These are phyloP conservation scores for Ramaria sp. DNA, from an alignment of 768 basidiomycete genomes.

Conservation along the genomic window DNA sequence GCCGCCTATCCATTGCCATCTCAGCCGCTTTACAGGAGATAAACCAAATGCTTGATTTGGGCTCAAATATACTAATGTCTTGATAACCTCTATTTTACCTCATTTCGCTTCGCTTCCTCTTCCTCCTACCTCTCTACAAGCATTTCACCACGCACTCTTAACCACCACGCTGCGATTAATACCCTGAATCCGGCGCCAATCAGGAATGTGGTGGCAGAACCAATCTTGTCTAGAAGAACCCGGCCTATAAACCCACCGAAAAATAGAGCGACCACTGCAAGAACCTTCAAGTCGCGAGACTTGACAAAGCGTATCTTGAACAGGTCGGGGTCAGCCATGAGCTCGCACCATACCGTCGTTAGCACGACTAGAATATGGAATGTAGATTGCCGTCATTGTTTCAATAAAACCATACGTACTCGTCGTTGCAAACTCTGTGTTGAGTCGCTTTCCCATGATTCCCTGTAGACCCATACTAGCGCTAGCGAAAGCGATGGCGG, in stretches of 20 bases:
- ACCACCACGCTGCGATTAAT: slow-evolving; percentile 52
- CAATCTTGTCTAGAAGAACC: slow-evolving; percentile 24
- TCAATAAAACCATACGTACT: slow-evolving; percentile 32
- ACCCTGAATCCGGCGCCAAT: slow-evolving; percentile 54
- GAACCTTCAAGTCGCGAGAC: slow-evolving; percentile 60
- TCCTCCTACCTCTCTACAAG: not conserved
- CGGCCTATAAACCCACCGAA: slow-evolving; percentile 56
- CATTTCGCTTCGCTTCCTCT: not conserved
- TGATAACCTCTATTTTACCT: too few relatives aligned
- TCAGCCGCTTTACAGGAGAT: too few relatives aligned
- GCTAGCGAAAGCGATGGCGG: slow-evolving; percentile 70
- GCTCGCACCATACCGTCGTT: slow-evolving; percentile 84
- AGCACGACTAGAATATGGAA: slow-evolving; percentile 47
- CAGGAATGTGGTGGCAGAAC: slow-evolving; percentile 55
- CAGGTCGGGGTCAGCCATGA: slow-evolving; percentile 71
- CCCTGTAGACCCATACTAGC: slow-evolving; percentile 77
- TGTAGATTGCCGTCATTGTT: not conserved
- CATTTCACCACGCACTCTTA: slow-evolving; percentile 37
- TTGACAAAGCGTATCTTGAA: slow-evolving; percentile 43
- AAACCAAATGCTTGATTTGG: too few relatives aligned
- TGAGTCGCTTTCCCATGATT: slow-evolving; percentile 71
- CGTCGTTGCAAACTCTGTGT: slow-evolving; percentile 70
- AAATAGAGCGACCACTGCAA: slow-evolving; percentile 55
- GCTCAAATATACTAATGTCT: too few relatives aligned
- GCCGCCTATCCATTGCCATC: too few relatives aligned